Percentiles rank a stretch among this genome's conserved stretches.
phyloP scores from a whole-genome alignment of 1,284 basidiomycete genomes.

The Sanghuangporus weigelae region DNA sequence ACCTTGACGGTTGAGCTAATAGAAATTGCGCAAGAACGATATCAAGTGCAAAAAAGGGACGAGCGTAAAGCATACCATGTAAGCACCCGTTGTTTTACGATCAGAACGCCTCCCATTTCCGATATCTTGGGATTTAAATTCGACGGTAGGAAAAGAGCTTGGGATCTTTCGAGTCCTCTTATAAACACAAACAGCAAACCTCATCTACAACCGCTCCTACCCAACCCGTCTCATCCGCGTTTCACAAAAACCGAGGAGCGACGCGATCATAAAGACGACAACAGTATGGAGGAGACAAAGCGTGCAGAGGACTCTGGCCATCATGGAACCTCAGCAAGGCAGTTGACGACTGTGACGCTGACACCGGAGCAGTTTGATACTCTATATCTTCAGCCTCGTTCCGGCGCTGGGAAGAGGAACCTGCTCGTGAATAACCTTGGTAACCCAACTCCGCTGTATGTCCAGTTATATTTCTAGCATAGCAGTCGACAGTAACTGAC shows the following conservation, averaged over 20 bases:
- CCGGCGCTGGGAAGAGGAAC: not conserved
- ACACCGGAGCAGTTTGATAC: conserved; percentile 19
- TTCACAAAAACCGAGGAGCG: not conserved
- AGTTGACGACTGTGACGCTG: conserved; percentile 18
- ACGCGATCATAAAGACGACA: not conserved
- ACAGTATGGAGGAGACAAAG: not conserved
- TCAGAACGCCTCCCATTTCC: no score
- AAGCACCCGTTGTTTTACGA: no score
- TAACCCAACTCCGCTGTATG: conserved; percentile 19
- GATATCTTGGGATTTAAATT: no score
- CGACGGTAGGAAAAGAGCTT: no score
- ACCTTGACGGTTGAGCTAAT: not conserved
- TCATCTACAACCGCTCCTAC: not conserved
- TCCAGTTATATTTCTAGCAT: not conserved
- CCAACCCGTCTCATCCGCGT: not conserved
- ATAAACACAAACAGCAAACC: no score
- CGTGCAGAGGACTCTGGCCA: not conserved
- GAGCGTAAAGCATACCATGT: no score
- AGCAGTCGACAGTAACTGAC: not conserved
- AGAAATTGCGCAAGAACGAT: not conserved
- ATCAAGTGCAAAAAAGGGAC: no score
- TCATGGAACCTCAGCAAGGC: not conserved
- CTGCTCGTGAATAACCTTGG: conserved; percentile 4
- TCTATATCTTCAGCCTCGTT: conserved; percentile 18
- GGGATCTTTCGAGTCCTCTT: no score